These are phyloP conservation scores for Pichia scutulata DNA, from an alignment of 805 yeast genomes.

Conservation along the genomic window DNA sequence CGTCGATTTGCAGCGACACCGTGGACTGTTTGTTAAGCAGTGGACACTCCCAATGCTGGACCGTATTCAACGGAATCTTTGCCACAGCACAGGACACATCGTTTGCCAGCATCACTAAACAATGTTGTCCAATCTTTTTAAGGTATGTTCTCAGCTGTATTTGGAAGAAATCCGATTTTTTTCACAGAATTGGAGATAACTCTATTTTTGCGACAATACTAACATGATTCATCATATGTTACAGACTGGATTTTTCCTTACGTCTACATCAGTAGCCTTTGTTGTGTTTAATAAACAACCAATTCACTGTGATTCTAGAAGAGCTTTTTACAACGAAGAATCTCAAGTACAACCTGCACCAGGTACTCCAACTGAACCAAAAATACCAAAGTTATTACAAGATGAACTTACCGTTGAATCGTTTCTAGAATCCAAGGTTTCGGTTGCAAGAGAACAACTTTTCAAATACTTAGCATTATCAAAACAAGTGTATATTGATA, in stretches of 20 bases:
- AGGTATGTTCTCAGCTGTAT: background rate
- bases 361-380: conserved; percentile 19
- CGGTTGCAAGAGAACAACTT: conserved; percentile 38
- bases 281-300: background rate
- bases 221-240: background rate
- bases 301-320: conserved; percentile 19
- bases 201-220: background rate
- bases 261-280: conserved; percentile 1
- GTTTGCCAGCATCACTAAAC: background rate
- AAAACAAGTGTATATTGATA: conserved; percentile 36
- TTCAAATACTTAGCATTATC: conserved; percentile 28
- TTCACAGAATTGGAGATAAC: background rate
- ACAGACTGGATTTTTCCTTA: conserved; percentile 7
- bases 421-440: conserved; percentile 41
- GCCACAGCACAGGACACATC: background rate
- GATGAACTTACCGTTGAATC: conserved; percentile 11
- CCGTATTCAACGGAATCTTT: too few relatives aligned
- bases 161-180: background rate
- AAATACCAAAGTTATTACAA: conserved; percentile 15
- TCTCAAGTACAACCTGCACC: conserved; percentile 12
- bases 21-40: too few relatives aligned
- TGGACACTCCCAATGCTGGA: too few relatives aligned
- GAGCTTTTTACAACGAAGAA: conserved; percentile 22
- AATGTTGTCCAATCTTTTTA: background rate
- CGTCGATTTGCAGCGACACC: background rate